Conservation (phyloP, 1,284 basidiomycete genomes). For the Kalmanozyma brasiliensis region DNA sequence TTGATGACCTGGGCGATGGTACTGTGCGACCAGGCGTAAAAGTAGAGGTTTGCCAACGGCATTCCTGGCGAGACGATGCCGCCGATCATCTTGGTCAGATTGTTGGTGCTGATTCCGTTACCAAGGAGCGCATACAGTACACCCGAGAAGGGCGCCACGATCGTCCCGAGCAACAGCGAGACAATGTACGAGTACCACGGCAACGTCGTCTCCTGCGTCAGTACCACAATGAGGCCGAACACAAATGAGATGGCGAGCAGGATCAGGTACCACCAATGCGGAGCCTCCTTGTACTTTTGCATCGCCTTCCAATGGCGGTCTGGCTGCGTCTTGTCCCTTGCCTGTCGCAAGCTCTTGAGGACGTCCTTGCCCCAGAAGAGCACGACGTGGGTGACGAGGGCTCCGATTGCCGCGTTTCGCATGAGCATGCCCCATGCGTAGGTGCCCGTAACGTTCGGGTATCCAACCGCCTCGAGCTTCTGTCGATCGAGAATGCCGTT, state of each 20-base stretch:
- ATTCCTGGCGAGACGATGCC: slow-evolving; percentile 39
- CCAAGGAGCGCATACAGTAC: slow-evolving; percentile 44
- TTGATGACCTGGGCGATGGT: slow-evolving; percentile 46
- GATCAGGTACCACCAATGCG: slow-evolving; percentile 62
- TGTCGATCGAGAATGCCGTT: slow-evolving; percentile 34
- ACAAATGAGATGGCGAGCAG: slow-evolving; percentile 44
- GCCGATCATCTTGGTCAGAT: slow-evolving; percentile 50
- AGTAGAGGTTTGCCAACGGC: slow-evolving; percentile 52
- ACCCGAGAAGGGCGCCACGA: slow-evolving; percentile 42
- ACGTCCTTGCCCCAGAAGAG: slow-evolving; percentile 70
- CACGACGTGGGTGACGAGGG: slow-evolving; percentile 73
- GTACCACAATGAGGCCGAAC: slow-evolving; percentile 33
- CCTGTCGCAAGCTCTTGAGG: slow-evolving; percentile 71
- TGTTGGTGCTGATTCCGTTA: slow-evolving; percentile 42
- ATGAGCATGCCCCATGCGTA: slow-evolving; percentile 74
- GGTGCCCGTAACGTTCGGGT: slow-evolving; percentile 68
- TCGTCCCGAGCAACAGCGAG: slow-evolving; percentile 30
- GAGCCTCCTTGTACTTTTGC: slow-evolving; percentile 63
- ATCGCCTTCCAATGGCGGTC: slow-evolving; percentile 73
- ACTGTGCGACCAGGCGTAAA: slow-evolving; percentile 44
- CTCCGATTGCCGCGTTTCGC: slow-evolving; percentile 69
- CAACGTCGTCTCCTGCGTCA: slow-evolving; percentile 51
- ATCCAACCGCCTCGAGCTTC: slow-evolving; percentile 57
- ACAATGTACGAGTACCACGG: slow-evolving; percentile 51
- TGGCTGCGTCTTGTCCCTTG: slow-evolving; percentile 70